Evolutionary conservation across 2,329 filamentous ascomycete genomes (phyloP).

Genomic region (Elsinoe perseae): DNA sequence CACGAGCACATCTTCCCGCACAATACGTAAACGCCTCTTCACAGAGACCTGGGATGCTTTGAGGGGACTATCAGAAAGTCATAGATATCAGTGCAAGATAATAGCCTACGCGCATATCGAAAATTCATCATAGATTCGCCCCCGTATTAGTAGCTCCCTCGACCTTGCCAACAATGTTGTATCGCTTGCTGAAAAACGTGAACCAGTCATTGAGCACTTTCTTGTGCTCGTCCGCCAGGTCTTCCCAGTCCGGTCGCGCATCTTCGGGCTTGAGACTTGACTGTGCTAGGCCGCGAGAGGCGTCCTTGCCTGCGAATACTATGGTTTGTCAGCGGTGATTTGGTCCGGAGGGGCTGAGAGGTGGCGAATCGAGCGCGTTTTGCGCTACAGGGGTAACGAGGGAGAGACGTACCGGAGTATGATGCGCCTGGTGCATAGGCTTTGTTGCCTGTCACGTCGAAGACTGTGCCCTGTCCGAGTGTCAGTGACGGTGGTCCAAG

Average conservation of each 20-base stretch:
- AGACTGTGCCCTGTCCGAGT: constrained; percentile 66
- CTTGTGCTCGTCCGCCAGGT: constrained; percentile 78
- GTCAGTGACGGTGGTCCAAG: neutral
- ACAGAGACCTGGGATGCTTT: too few species aligned
- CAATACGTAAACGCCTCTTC: too few species aligned
- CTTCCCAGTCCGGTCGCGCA: constrained; percentile 72
- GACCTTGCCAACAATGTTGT: constrained; percentile 70
- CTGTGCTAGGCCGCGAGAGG: constrained; percentile 80
- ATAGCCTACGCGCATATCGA: too few species aligned
- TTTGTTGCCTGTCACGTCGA: constrained; percentile 86
- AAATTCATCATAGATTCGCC: neutral
- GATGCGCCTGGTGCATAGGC: constrained; percentile 74
- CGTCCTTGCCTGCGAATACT: constrained; percentile 96
- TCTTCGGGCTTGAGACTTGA: constrained; percentile 83
- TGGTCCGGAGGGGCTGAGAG: neutral
- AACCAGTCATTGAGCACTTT: constrained; percentile 82
- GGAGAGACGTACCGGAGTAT: constrained; percentile 63
- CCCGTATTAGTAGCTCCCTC: constrained; percentile 28
- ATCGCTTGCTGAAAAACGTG: constrained; percentile 93
- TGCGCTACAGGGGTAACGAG: neutral
- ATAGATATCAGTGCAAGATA: too few species aligned
- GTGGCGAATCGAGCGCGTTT: neutral
- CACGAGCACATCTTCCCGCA: too few species aligned
- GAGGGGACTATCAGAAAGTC: too few species aligned
- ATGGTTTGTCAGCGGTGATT: neutral